Base-by-base conservation (phyloP, 2,329 filamentous ascomycete genomes). In the Pseudogymnoascus sp. region DNA sequence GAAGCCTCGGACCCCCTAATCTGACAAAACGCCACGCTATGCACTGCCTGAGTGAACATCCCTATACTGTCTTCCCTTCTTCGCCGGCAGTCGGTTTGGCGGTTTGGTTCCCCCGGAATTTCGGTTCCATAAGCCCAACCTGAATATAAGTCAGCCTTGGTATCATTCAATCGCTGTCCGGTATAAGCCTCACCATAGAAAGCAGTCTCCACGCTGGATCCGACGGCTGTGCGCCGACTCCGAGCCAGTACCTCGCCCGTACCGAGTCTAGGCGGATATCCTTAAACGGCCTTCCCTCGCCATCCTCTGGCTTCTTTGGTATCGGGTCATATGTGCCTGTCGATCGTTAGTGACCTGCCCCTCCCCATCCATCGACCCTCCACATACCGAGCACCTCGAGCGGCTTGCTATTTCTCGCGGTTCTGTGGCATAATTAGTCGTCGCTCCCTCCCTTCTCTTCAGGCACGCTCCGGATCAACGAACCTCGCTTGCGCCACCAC, bases 191-290 rank as follows among this genome's bases (percentile, higher is more conserved):
- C 62, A 92, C 90, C 90, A 96, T 88, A 62, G 83, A 84, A 69
- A 99, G 78, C 69, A 97, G 75, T 72, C 90, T 82, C 92, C 92
- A 96, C 36, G 89, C 90, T 2, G 90, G 87, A 68, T 97, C 90
- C 65, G 89, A 92, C 8, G 94, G 94, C 77, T 99, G 94, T 62
- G 94, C 94, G 0, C 94, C 94, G 3, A 97, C 93, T 73, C 94
- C 94, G 36, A 99, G 82, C 94, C 94, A 99, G 79, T 99, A 99
- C 75, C 88, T 87, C 62, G 93, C 89, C 64, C 94, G 82, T 67
- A 84, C 79, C 6, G 83, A 79, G 75, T 99, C 94, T 12, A 99
- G 82, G 71, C 90, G 87, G 73, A 99, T 89, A 68, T 97, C 92
- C 77, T 99, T 99, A 79, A 89, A 90, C 62, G 89, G 82, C 63